A percentile compares a stretch with the other conserved stretches of the same genome.
Conservation (phyloP, 208 protist genomes). For the Perkinsela sp. region DNA sequence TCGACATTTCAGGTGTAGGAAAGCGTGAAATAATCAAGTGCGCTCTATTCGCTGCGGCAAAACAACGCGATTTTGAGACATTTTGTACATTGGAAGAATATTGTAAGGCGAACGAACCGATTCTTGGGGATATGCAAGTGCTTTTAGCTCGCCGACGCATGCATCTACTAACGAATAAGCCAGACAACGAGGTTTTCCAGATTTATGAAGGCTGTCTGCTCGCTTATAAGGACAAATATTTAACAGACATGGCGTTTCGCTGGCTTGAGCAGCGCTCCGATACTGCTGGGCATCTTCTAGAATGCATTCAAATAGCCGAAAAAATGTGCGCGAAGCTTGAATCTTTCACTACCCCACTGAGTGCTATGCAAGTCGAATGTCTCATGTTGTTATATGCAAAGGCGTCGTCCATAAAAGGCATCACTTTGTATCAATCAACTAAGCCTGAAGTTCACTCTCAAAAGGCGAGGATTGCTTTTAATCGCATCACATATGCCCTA, state of each 20-base stretch:
- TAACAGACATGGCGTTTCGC: neutral
- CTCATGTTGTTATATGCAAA: neutral
- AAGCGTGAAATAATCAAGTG: neutral
- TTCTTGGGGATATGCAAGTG: neutral
- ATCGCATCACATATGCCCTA: neutral
- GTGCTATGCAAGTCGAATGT: neutral
- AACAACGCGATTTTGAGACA: neutral
- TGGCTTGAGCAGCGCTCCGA: neutral
- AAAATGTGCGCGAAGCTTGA: neutral
- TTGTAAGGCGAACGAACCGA: neutral
- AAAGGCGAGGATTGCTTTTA: neutral
- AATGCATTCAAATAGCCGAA: neutral
- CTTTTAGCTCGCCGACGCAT: neutral
- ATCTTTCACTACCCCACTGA: neutral
- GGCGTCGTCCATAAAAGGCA: neutral
- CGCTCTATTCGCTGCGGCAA: neutral
- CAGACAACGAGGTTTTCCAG: neutral
- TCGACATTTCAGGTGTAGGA: neutral
- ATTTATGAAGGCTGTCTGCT: neutral
- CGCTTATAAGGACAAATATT: neutral
- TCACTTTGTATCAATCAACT: neutral
- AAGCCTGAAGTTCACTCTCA: neutral
- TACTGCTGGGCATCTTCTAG: neutral
- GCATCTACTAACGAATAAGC: neutral
- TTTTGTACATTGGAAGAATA: slow-evolving; percentile 1